Evolutionary conservation across 257 asterid species (phyloP).

Genomic region (Fraxinus americana): DNA sequence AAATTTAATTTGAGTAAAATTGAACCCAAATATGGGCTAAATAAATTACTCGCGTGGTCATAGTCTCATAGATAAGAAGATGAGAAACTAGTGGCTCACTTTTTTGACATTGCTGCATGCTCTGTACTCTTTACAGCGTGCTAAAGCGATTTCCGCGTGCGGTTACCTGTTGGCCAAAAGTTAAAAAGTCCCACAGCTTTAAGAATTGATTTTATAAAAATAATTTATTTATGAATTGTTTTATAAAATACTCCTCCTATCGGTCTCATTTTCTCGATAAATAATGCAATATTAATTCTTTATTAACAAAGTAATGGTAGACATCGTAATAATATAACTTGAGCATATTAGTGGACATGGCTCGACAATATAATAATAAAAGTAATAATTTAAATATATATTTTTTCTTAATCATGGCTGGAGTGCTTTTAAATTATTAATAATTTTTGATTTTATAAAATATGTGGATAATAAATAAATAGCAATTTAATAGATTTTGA

Average conservation of each 20-base stretch:
- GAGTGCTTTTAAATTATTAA: no score
- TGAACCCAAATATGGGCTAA: no score
- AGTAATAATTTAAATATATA: no score
- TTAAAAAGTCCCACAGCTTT: background rate
- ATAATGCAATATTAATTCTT: no score
- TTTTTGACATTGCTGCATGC: background rate
- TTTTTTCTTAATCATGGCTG: no score
- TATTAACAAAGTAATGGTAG: background rate
- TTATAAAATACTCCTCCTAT: background rate
- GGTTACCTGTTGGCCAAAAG: conserved; percentile 6
- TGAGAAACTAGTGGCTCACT: background rate
- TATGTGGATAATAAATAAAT: no score
- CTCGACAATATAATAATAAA: no score
- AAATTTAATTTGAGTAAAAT: no score
- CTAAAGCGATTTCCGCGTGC: conserved; percentile 16
- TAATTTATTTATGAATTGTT: background rate
- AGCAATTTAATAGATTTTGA: no score
- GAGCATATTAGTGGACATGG: no score
- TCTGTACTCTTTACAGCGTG: background rate
- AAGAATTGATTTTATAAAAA: background rate
- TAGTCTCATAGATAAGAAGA: background rate
- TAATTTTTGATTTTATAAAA: no score
- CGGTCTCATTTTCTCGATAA: background rate
- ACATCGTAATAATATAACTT: background rate
- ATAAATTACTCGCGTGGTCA: background rate